Evolutionary conservation across 768 basidiomycete genomes (phyloP).

Genomic region (Kwoniella sp.): DNA sequence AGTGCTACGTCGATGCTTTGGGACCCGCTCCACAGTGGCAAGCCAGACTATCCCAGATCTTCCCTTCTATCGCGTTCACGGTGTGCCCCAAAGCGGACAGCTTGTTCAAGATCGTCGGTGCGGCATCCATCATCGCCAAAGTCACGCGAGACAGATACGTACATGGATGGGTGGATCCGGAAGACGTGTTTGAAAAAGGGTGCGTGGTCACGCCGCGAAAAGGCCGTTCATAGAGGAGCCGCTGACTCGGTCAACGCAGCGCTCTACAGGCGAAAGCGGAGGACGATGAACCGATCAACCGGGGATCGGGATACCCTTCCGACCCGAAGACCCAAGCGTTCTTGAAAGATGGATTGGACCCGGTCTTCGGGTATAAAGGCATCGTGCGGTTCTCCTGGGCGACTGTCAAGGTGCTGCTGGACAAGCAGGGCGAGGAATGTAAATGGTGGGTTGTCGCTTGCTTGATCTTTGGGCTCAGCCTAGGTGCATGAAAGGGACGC

Average conservation of each 20-base stretch:
- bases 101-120: slow-evolving; percentile 94
- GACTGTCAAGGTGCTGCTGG: slow-evolving; percentile 77
- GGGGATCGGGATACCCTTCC: slow-evolving; percentile 91
- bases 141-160: slow-evolving; percentile 85
- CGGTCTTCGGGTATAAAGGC: slow-evolving; percentile 86
- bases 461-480: background rate
- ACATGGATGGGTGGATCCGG: slow-evolving; percentile 64
- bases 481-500: too few relatives aligned
- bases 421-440: slow-evolving; percentile 70
- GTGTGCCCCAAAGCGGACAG: slow-evolving; percentile 90
- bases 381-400: slow-evolving; percentile 93
- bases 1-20: slow-evolving; percentile 72
- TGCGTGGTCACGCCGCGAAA: background rate
- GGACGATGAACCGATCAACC: slow-evolving; percentile 32
- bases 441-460: slow-evolving; percentile 62
- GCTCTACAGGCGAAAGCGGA: slow-evolving; percentile 1
- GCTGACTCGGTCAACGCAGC: background rate
- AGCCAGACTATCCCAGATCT: slow-evolving; percentile 69
- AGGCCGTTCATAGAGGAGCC: background rate
- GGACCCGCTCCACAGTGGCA: slow-evolving; percentile 83
- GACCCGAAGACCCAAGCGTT: slow-evolving; percentile 91
- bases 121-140: slow-evolving; percentile 96
- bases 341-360: slow-evolving; percentile 70
- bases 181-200: slow-evolving; percentile 24
- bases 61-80: slow-evolving; percentile 79